These are phyloP conservation scores for Endotrypanum monterogeii DNA, from an alignment of 208 protist species.

Conservation along the genomic window DNA sequence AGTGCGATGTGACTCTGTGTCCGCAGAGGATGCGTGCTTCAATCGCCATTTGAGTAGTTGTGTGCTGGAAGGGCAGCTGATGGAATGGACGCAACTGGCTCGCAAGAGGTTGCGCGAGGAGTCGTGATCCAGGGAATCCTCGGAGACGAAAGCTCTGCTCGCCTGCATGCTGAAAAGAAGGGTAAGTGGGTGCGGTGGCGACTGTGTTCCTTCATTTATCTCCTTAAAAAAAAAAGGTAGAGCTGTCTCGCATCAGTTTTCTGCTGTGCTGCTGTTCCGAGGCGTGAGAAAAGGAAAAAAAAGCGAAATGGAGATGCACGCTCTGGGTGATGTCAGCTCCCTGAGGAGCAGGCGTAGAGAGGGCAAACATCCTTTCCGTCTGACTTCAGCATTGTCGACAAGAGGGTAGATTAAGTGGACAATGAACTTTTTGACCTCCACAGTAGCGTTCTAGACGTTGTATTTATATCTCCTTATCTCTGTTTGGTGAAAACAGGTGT, in stretches of 20 bases:
- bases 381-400: background rate
- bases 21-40: conserved; percentile 15
- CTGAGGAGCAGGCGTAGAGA: background rate
- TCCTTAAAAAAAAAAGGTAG: background rate
- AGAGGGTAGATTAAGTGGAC: background rate
- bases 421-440: background rate
- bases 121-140: background rate
- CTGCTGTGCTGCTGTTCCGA: background rate
- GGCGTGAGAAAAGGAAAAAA: background rate
- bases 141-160: background rate
- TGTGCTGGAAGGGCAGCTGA: conserved; percentile 55
- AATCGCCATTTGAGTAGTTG: conserved; percentile 29
- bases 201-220: background rate
- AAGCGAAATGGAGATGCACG: background rate
- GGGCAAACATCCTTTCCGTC: background rate
- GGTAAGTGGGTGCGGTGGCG: conserved; percentile 2
- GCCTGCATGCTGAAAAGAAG: background rate
- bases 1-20: background rate
- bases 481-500: background rate
- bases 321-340: background rate
- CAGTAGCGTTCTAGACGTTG: background rate
- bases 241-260: background rate
- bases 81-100: conserved; percentile 49
- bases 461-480: background rate
- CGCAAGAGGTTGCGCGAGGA: conserved; percentile 47